Percentiles rank a stretch among this genome's conserved stretches.
Conservation (phyloP, 345 rosid species). For the Capsella bursapastoris region DNA sequence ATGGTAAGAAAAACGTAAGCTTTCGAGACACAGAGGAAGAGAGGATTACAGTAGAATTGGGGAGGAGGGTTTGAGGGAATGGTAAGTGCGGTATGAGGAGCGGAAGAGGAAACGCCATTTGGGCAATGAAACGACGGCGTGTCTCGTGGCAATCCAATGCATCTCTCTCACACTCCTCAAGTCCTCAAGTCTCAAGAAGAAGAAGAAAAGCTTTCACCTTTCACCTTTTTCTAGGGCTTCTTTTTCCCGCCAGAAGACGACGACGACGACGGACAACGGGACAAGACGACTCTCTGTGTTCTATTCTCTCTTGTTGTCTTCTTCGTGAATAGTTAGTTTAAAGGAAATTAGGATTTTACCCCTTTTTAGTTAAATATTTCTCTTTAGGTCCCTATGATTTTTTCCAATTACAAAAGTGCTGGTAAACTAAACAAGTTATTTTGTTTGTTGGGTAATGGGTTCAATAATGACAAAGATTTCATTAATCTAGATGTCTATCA, state of each 20-base stretch:
- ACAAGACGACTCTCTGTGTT: too few species aligned
- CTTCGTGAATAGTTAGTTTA: neutral
- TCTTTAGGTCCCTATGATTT: neutral
- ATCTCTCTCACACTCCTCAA: constrained; percentile 39
- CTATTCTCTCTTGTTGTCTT: neutral
- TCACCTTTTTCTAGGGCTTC: constrained; percentile 18
- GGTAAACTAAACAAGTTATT: too few species aligned
- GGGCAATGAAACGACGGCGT: constrained; percentile 65
- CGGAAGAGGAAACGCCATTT: constrained; percentile 63
- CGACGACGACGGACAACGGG: too few species aligned
- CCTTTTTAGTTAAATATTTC: neutral
- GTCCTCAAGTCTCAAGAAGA: neutral
- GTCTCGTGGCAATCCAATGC: constrained; percentile 74
- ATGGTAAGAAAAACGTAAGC: neutral
- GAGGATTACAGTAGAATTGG: constrained; percentile 52
- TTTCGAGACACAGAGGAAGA: neutral
- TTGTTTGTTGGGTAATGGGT: too few species aligned
- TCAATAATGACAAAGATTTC: too few species aligned
- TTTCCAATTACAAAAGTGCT: neutral
- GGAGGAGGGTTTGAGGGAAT: constrained; percentile 52
- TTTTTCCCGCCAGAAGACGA: constrained; percentile 27
- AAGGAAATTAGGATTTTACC: neutral
- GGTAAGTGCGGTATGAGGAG: constrained; percentile 49
- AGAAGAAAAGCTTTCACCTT: constrained; percentile 7
- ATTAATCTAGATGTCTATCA: too few species aligned